These are phyloP conservation scores for Aspergillus diversus DNA, from an alignment of 495 filamentous ascomycete species.

Conservation along the genomic window DNA sequence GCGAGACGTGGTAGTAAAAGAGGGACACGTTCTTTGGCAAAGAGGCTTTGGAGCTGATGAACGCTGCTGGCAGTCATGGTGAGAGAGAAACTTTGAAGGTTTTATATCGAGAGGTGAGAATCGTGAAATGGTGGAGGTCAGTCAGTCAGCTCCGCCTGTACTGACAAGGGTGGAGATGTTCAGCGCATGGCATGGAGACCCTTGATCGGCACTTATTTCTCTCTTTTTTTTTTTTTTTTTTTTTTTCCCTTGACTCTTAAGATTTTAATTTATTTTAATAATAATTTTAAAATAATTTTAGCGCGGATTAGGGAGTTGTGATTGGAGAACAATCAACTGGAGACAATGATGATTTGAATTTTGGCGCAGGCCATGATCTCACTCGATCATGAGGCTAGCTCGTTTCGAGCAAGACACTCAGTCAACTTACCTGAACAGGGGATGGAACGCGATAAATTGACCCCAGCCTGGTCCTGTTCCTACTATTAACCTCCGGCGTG, in stretches of 20 bases:
- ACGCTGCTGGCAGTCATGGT: constrained; percentile 10
- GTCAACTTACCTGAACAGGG: constrained; percentile 1
- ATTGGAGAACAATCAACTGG: constrained; percentile 11
- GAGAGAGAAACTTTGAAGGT: constrained; percentile 24
- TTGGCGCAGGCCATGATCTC: constrained; percentile 25
- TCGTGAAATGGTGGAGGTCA: constrained; percentile 19
- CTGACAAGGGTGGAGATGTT: constrained; percentile 16
- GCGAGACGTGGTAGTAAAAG: constrained; percentile 3
- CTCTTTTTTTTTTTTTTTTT: constrained; percentile 19
- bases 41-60: constrained; percentile 7
- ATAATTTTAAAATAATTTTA: constrained; percentile 8
- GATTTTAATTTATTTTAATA: background rate
- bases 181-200: constrained; percentile 26
- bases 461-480: constrained; percentile 2
- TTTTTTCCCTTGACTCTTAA: constrained; percentile 1
- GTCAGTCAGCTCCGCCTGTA: constrained; percentile 6
- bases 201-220: constrained; percentile 15
- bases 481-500: constrained; percentile 17
- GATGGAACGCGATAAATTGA: background rate
- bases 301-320: constrained; percentile 4
- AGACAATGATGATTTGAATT: constrained; percentile 29
- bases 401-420: constrained; percentile 12
- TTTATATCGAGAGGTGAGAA: constrained; percentile 24
- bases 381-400: constrained; percentile 14
- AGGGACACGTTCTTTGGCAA: constrained; percentile 12